Evolutionary conservation across 192 early-diverging fungal genomes (phyloP).

Genomic region (Funneliformis geosporum): DNA sequence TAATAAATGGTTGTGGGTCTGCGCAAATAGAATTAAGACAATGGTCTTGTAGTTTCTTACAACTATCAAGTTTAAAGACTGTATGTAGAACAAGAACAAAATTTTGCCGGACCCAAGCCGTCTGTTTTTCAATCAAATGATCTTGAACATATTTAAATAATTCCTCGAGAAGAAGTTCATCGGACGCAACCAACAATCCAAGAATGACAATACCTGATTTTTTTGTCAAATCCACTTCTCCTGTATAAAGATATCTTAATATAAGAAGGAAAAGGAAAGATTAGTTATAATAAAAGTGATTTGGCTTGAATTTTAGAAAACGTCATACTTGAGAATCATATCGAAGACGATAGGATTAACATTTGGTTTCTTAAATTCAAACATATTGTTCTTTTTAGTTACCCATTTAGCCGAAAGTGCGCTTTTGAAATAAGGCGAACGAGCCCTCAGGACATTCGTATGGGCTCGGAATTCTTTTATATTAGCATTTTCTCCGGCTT

Average conservation of each 20-base stretch:
- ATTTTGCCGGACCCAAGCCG: background rate
- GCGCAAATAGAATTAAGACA: conserved; percentile 15
- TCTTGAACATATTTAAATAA: conserved; percentile 18
- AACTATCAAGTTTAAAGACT: background rate
- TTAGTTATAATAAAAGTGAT: too few species aligned
- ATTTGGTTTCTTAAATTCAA: too few species aligned
- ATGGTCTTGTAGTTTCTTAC: conserved; percentile 13
- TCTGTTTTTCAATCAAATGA: conserved; percentile 18
- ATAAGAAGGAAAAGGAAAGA: background rate
- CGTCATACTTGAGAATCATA: too few species aligned
- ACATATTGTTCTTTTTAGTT: too few species aligned
- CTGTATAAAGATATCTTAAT: conserved; percentile 16
- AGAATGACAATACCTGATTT: conserved; percentile 8
- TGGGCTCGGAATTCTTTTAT: too few species aligned
- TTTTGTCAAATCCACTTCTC: conserved; percentile 6
- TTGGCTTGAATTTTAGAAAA: too few species aligned
- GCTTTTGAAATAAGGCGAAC: too few species aligned
- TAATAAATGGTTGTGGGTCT: conserved; percentile 8
- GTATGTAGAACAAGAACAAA: conserved; percentile 14
- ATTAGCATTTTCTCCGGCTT: too few species aligned
- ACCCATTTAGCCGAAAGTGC: too few species aligned
- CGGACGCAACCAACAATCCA: conserved; percentile 9
- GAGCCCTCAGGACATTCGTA: too few species aligned
- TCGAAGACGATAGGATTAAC: too few species aligned
- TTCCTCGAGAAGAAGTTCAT: conserved; percentile 14